These are phyloP conservation scores for Alternaria viburni DNA, from an alignment of 2,329 filamentous ascomycete genomes.

Conservation along the genomic window DNA sequence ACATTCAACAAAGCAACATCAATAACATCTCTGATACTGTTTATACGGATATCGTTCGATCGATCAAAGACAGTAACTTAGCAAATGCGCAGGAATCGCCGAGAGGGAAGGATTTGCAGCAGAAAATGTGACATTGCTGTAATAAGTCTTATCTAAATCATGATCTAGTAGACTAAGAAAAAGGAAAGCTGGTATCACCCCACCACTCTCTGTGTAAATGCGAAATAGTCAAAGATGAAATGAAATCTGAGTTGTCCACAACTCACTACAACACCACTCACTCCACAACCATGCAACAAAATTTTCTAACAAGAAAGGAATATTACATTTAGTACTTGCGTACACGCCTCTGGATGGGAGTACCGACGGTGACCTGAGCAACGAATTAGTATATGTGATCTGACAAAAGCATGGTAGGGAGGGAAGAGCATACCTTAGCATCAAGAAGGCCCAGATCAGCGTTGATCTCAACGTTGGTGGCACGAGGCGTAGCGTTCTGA, in stretches of 20 bases:
- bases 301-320: background rate
- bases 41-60: background rate
- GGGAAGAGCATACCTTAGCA: background rate
- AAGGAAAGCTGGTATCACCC: background rate
- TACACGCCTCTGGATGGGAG: background rate
- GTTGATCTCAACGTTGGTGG: background rate
- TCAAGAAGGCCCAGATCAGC: background rate
- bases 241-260: background rate
- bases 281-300: background rate
- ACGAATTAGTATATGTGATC: background rate
- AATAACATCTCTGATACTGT: background rate
- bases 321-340: background rate
- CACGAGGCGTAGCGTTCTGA: background rate
- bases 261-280: background rate
- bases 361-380: background rate
- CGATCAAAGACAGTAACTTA: background rate
- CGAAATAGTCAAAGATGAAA: background rate
- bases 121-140: background rate
- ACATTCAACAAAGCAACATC: background rate
- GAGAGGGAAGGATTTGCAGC: background rate
- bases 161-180: background rate
- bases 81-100: background rate
- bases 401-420: background rate
- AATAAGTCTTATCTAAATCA: background rate
- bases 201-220: background rate